These are phyloP conservation scores for Curvularia spicifera DNA, from an alignment of 2,329 filamentous ascomycete species.

Conservation along the genomic window DNA sequence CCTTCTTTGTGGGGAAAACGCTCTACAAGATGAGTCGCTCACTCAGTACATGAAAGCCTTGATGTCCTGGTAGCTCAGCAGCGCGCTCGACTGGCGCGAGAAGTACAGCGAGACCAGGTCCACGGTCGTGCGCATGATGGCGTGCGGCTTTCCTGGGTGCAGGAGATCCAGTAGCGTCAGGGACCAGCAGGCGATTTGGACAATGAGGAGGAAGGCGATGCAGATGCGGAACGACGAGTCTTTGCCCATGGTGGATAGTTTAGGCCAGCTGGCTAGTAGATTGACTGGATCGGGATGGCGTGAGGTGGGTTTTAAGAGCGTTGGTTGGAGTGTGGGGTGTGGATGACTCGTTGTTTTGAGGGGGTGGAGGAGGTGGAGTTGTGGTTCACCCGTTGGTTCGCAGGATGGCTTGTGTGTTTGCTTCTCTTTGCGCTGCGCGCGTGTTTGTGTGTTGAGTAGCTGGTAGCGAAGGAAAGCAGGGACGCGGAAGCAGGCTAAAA, in stretches of 20 bases:
- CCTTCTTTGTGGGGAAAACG: too few species aligned
- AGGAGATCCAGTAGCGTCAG: slow-evolving; percentile 42
- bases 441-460: background rate
- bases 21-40: background rate
- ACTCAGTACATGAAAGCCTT: slow-evolving; percentile 13
- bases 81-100: slow-evolving; percentile 20
- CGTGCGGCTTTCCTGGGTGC: slow-evolving; percentile 36
- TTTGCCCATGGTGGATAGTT: slow-evolving; percentile 32
- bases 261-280: background rate
- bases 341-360: slow-evolving; percentile 1
- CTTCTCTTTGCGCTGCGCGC: background rate
- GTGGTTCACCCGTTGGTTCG: background rate
- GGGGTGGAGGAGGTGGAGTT: slow-evolving; percentile 1
- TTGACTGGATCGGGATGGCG: background rate
- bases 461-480: background rate
- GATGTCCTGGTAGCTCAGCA: slow-evolving; percentile 31
- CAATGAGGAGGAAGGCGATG: slow-evolving; percentile 39
- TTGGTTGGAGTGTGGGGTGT: background rate
- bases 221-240: slow-evolving; percentile 36
- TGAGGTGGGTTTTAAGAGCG: background rate
- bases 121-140: slow-evolving; percentile 29
- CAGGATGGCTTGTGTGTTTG: background rate
- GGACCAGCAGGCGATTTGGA: slow-evolving; percentile 43
- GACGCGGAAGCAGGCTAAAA: background rate
- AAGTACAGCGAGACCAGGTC: slow-evolving; percentile 21